phyloP scores from a whole-genome alignment of 106 monocot genomes.

The Hemerocallis citrina region DNA sequence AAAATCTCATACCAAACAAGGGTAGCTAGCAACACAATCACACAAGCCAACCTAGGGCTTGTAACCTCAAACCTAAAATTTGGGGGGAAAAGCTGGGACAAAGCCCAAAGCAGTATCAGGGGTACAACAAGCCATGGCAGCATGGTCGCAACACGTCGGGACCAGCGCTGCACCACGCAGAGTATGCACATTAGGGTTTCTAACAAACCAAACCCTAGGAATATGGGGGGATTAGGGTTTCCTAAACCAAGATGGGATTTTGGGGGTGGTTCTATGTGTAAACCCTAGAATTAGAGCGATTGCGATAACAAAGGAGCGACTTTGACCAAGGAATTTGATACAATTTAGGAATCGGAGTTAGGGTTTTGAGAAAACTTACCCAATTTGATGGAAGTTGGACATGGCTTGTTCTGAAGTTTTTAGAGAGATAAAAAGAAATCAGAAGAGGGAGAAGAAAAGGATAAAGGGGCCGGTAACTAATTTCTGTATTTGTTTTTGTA shows the following conservation, averaged over 20 bases:
- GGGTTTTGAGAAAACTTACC: no score
- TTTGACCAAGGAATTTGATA: no score
- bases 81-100: slow-evolving; percentile 51
- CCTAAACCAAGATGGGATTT: background rate
- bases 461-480: no score
- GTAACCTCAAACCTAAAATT: slow-evolving; percentile 51
- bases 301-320: no score
- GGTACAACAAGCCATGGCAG: slow-evolving; percentile 63
- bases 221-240: slow-evolving; percentile 1
- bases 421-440: no score
- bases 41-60: slow-evolving; percentile 37
- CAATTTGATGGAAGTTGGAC: no score
- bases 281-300: background rate
- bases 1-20: slow-evolving; percentile 60
- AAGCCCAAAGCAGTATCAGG: slow-evolving; percentile 38
- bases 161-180: slow-evolving; percentile 52
- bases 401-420: no score
- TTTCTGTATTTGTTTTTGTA: no score
- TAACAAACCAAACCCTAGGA: slow-evolving; percentile 12
- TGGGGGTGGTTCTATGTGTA: background rate
- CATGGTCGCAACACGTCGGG: slow-evolving; percentile 47
- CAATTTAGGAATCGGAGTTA: no score
- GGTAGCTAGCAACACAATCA: slow-evolving; percentile 33
- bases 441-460: no score
- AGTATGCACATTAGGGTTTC: slow-evolving; percentile 82